Conservation (phyloP, 1,284 basidiomycete genomes). For the Fomitopsis betulina region DNA sequence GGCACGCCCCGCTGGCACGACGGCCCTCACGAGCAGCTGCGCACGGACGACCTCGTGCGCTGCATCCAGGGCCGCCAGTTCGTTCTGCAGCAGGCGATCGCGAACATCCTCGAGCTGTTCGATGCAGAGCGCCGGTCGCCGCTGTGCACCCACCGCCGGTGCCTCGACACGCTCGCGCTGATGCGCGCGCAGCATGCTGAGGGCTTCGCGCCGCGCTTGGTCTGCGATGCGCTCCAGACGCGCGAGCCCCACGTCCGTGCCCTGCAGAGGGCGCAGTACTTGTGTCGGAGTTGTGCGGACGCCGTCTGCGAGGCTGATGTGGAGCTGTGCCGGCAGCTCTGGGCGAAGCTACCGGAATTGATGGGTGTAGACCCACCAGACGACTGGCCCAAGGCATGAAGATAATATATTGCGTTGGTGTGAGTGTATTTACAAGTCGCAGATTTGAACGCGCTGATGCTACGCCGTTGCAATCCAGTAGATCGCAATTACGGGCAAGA, state of each 20-base stretch:
- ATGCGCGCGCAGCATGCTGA: too few species aligned
- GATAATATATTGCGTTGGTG: conserved; percentile 30
- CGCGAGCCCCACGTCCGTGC: too few species aligned
- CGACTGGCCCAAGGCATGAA: not conserved
- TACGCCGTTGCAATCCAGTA: too few species aligned
- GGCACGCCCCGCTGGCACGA: not conserved
- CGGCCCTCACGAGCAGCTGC: not conserved
- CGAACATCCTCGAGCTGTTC: not conserved
- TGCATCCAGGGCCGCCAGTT: not conserved
- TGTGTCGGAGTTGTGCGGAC: not conserved
- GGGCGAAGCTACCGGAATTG: not conserved
- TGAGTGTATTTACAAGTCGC: too few species aligned
- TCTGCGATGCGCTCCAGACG: too few species aligned
- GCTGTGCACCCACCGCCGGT: not conserved
- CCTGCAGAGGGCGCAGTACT: not conserved
- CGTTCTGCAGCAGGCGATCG: not conserved
- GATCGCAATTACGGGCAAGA: too few species aligned
- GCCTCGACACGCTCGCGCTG: too few species aligned
- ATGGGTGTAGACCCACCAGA: not conserved
- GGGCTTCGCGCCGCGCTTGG: too few species aligned
- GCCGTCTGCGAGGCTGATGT: not conserved
- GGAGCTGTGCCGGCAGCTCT: not conserved
- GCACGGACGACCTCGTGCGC: not conserved
- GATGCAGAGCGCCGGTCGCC: not conserved
- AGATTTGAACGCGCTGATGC: too few species aligned